Conservation (phyloP, 1,284 basidiomycete genomes). For the Irpex sp. region DNA sequence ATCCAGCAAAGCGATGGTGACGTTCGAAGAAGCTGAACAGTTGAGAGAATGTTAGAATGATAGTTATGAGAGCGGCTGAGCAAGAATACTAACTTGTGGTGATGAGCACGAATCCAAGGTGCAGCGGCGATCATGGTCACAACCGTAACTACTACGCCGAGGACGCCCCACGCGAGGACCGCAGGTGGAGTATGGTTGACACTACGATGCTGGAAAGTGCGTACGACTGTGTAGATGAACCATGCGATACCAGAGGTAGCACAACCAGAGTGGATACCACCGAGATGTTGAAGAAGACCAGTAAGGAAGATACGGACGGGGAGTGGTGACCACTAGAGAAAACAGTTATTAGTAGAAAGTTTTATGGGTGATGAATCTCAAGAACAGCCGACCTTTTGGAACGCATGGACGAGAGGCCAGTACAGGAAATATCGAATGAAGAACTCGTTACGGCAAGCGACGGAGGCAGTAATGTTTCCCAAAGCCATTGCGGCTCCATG, state of each 20-base stretch:
- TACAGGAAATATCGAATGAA: slow-evolving; percentile 12
- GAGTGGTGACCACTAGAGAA: slow-evolving; percentile 10
- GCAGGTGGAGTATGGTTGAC: slow-evolving; percentile 6
- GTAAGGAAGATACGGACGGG: slow-evolving; percentile 11
- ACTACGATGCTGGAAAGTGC: slow-evolving; percentile 9
- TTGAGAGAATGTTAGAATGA: not conserved
- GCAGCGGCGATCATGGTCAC: slow-evolving; percentile 11
- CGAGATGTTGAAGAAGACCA: slow-evolving; percentile 13
- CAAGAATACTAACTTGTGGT: slow-evolving; percentile 10
- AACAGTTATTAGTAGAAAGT: not conserved
- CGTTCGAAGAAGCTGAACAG: slow-evolving; percentile 12
- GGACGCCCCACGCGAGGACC: slow-evolving; percentile 12
- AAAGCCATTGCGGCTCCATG: slow-evolving; percentile 12
- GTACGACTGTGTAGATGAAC: slow-evolving; percentile 13
- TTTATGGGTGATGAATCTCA: not conserved
- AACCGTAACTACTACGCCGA: slow-evolving; percentile 6
- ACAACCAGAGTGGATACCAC: slow-evolving; percentile 13
- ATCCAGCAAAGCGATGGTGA: slow-evolving; percentile 15
- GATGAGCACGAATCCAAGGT: slow-evolving; percentile 13
- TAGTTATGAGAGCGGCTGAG: not conserved
- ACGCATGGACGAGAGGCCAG: slow-evolving; percentile 10
- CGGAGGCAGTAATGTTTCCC: slow-evolving; percentile 11
- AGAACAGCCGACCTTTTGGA: slow-evolving; percentile 9
- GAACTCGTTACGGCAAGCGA: slow-evolving; percentile 15
- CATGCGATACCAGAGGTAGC: slow-evolving; percentile 11